phyloP scores from a whole-genome alignment of 805 yeast genomes.

The Schwanniomyces yamadae region DNA sequence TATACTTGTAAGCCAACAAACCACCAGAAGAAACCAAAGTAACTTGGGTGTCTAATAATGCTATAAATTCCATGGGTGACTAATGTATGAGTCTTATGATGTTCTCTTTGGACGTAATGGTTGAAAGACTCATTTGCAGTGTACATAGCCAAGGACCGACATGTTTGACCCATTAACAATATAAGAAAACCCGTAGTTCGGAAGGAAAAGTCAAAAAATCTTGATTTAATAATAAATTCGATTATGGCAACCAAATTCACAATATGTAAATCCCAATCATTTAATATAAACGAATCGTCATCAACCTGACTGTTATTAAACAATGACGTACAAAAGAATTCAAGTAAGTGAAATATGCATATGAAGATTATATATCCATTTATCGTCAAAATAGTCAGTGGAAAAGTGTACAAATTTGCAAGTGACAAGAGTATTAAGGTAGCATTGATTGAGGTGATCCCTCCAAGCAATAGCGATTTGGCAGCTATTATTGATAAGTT shows the following conservation, averaged over 20 bases:
- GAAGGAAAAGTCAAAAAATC: not conserved
- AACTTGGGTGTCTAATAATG: constrained; percentile 80
- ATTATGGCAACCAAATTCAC: constrained; percentile 19
- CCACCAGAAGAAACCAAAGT: constrained; percentile 92
- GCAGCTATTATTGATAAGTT: constrained; percentile 28
- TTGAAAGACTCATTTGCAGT: constrained; percentile 86
- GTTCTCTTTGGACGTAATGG: constrained; percentile 65
- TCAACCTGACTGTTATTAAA: constrained; percentile 67
- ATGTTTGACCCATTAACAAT: constrained; percentile 58
- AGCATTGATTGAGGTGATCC: constrained; percentile 17
- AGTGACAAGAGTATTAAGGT: constrained; percentile 2
- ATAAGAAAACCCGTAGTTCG: constrained; percentile 48
- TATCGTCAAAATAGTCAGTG: not conserved
- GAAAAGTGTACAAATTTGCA: not conserved
- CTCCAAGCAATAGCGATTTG: constrained; percentile 35
- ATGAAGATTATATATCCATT: constrained; percentile 51
- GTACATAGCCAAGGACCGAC: constrained; percentile 78
- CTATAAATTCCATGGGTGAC: constrained; percentile 75
- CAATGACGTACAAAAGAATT: constrained; percentile 75
- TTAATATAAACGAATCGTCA: constrained; percentile 50
- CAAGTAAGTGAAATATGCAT: constrained; percentile 73
- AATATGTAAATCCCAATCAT: constrained; percentile 28
- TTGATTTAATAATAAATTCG: constrained; percentile 11
- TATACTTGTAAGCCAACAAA: constrained; percentile 80
- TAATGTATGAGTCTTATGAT: constrained; percentile 55